Percentiles rank a stretch among this genome's conserved stretches.
These are phyloP conservation scores for Colletotrichum sp. DNA, from an alignment of 2,329 filamentous ascomycete genomes.

Conservation along the genomic window DNA sequence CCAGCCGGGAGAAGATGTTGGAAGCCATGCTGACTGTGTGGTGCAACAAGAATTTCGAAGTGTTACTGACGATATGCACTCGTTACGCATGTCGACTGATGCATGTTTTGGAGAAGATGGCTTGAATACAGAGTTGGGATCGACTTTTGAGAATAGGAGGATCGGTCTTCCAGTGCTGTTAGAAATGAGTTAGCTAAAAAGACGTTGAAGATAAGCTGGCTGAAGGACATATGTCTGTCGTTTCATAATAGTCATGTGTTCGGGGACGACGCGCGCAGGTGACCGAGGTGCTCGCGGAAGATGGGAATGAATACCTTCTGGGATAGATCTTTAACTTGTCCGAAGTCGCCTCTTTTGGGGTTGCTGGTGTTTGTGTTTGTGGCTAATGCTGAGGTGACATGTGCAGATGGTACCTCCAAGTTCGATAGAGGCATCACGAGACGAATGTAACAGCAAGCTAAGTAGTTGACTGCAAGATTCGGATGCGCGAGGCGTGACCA, in stretches of 20 bases:
- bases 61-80: not conserved
- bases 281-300: not conserved
- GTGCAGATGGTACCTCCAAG: not conserved
- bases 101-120: not conserved
- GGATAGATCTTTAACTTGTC: not conserved
- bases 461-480: not conserved
- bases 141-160: not conserved
- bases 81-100: not conserved
- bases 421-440: not conserved
- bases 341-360: not conserved
- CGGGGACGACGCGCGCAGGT: not conserved
- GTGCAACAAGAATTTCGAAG: not conserved
- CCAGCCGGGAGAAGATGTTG: slow-evolving; percentile 52
- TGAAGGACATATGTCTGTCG: not conserved
- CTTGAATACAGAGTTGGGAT: not conserved
- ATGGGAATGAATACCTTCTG: not conserved
- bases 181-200: not conserved
- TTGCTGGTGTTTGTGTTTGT: not conserved
- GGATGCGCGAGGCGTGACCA: not conserved
- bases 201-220: not conserved
- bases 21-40: slow-evolving; percentile 44
- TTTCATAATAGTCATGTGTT: slow-evolving; percentile 6
- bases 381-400: not conserved
- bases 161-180: not conserved
- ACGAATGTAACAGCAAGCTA: not conserved